These are phyloP conservation scores for Metarhizium guizhouense DNA, from an alignment of 2,329 filamentous ascomycete genomes.

Conservation along the genomic window DNA sequence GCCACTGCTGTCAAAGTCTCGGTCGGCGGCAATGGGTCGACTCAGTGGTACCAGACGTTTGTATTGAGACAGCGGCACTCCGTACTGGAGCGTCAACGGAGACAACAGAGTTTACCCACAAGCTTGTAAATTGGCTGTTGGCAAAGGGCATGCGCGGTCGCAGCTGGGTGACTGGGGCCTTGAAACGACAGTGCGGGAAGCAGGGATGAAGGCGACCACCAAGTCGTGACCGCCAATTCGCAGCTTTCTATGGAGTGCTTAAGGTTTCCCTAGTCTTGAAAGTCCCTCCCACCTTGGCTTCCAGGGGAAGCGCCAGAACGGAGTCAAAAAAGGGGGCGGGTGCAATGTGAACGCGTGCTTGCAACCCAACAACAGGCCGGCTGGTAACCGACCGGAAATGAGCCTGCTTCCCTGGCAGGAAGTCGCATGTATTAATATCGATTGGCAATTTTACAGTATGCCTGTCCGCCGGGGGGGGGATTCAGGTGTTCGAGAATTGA, in stretches of 20 bases:
- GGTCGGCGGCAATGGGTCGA: not conserved
- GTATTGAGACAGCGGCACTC: not conserved
- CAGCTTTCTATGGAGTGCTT: not conserved
- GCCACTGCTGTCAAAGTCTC: not conserved
- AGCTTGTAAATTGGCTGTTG: not conserved
- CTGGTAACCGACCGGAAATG: conserved; percentile 4
- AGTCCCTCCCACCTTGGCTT: not conserved
- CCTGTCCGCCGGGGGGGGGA: no score
- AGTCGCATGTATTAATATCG: not conserved
- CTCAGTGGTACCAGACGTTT: no score
- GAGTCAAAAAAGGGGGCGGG: not conserved
- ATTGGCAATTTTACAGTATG: no score
- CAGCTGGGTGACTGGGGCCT: not conserved
- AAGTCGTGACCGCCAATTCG: conserved; percentile 3
- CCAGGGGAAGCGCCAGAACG: not conserved
- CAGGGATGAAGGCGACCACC: not conserved
- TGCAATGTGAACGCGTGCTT: not conserved
- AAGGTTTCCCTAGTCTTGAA: not conserved
- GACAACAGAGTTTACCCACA: not conserved
- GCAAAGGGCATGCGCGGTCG: not conserved
- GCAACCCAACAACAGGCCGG: not conserved
- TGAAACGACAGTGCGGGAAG: not conserved
- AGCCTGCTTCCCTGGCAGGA: conserved; percentile 1
- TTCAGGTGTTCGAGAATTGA: not conserved
- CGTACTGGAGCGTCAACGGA: not conserved